phyloP scores from a whole-genome alignment of 1,284 basidiomycete species.

The Cutaneotrichosporon sp. region DNA sequence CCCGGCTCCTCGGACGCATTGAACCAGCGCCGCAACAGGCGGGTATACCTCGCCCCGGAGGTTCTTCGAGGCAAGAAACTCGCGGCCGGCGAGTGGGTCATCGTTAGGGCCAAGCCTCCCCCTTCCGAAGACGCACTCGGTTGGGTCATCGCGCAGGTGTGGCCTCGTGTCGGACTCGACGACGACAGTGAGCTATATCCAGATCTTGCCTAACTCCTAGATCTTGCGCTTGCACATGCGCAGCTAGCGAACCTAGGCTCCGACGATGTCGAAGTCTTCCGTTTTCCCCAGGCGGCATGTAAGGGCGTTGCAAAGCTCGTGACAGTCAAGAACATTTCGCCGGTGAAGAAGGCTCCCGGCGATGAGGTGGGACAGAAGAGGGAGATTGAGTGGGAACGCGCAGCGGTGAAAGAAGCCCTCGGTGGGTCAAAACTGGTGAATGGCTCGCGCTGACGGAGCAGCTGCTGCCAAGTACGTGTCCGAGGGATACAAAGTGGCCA shows the following conservation, averaged over 20 bases:
- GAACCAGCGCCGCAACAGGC: conserved; percentile 22
- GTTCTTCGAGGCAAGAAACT: conserved; percentile 36
- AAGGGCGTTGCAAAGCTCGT: conserved; percentile 24
- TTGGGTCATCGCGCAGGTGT: conserved; percentile 30
- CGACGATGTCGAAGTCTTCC: conserved; percentile 22
- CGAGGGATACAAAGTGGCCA: conserved; percentile 58
- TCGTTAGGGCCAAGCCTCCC: conserved; percentile 3
- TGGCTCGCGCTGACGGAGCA: conserved; percentile 38
- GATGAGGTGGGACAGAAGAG: conserved; percentile 24
- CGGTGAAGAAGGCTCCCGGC: neutral
- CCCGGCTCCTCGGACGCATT: conserved; percentile 10
- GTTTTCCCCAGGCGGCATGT: conserved; percentile 22
- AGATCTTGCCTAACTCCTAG: conserved; percentile 13
- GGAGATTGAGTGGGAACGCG: conserved; percentile 47
- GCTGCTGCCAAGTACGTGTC: conserved; percentile 71
- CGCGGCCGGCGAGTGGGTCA: conserved; percentile 43
- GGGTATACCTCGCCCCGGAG: conserved; percentile 40
- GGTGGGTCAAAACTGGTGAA: too few relatives aligned
- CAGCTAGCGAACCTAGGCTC: conserved; percentile 25
- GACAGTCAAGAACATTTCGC: conserved; percentile 17
- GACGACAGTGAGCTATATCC: conserved; percentile 35
- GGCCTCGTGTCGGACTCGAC: conserved; percentile 34
- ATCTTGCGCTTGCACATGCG: conserved; percentile 17
- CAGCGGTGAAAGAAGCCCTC: conserved; percentile 49
- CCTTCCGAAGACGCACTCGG: neutral